phyloP scores from a whole-genome alignment of 805 yeast genomes.

The Saccharomycopsis capsularis region DNA sequence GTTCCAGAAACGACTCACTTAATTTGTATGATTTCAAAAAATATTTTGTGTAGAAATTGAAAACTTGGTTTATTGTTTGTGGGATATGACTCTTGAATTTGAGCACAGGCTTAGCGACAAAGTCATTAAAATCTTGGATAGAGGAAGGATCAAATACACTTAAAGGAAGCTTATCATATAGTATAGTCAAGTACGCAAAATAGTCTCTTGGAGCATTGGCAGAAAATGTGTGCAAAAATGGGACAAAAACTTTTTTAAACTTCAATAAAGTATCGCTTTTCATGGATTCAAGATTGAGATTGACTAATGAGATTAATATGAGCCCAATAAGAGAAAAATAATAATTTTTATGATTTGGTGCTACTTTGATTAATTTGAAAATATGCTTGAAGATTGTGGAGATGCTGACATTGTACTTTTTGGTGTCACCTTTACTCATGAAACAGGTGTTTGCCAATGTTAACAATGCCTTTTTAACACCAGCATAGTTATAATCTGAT shows the following conservation, averaged over 20 bases:
- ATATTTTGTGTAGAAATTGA: not conserved
- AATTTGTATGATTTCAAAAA: conserved; percentile 2
- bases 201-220: not conserved
- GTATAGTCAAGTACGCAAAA: not conserved
- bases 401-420: conserved; percentile 1
- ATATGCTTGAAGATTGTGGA: conserved; percentile 11
- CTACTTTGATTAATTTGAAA: conserved; percentile 13
- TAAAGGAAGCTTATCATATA: not conserved
- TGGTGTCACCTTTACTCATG: not conserved
- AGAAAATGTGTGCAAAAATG: conserved; percentile 1
- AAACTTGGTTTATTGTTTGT: not conserved
- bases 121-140: conserved; percentile 1
- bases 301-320: conserved; percentile 2
- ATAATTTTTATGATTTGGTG: conserved; percentile 2
- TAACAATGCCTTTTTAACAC: conserved; percentile 8
- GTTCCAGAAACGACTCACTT: not conserved
- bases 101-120: not conserved
- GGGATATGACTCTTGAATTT: not conserved
- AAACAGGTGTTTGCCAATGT: conserved; percentile 8
- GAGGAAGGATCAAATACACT: not conserved
- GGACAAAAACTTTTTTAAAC: conserved; percentile 9
- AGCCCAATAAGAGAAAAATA: conserved; percentile 1
- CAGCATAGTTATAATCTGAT: conserved; percentile 7
- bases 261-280: conserved; percentile 9
- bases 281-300: conserved; percentile 8